Percentiles rank a stretch among this genome's conserved stretches.
Conservation (phyloP, 2,329 filamentous ascomycete species). For the Fusarium sulawesiense region DNA sequence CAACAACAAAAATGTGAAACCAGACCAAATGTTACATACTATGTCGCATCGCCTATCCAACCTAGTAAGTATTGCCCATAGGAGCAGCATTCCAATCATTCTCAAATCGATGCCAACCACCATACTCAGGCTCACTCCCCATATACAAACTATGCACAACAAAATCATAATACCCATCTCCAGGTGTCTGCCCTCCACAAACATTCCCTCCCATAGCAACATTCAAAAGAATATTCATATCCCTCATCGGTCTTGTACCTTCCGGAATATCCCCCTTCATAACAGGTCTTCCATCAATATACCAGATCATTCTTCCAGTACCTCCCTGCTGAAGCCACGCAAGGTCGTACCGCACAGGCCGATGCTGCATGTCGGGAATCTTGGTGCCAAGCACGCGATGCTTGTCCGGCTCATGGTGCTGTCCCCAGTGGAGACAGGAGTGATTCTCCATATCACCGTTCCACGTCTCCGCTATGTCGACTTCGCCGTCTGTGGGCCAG, state of each 20-base stretch:
- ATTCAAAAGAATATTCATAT: slow-evolving; percentile 68
- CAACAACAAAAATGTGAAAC: background rate
- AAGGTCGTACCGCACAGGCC: slow-evolving; percentile 65
- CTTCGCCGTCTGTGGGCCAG: slow-evolving; percentile 69
- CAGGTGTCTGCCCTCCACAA: slow-evolving; percentile 62
- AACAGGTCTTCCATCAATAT: slow-evolving; percentile 66
- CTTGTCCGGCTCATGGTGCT: slow-evolving; percentile 65
- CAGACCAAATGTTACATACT: background rate
- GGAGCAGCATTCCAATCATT: slow-evolving; percentile 57
- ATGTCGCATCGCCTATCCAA: background rate
- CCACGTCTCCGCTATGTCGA: slow-evolving; percentile 72
- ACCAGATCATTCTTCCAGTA: slow-evolving; percentile 64
- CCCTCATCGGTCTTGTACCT: slow-evolving; percentile 65
- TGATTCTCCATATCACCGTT: slow-evolving; percentile 67
- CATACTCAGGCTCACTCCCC: slow-evolving; percentile 61
- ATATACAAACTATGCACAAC: slow-evolving; percentile 64
- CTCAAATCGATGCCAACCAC: slow-evolving; percentile 67
- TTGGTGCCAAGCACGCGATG: slow-evolving; percentile 65
- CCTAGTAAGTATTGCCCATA: slow-evolving; percentile 50
- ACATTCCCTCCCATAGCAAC: slow-evolving; percentile 73
- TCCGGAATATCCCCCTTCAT: slow-evolving; percentile 67
- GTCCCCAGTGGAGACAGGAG: slow-evolving; percentile 69
- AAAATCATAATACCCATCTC: slow-evolving; percentile 67
- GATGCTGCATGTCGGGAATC: slow-evolving; percentile 60
- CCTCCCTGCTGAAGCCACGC: slow-evolving; percentile 61